Conservation (phyloP, 805 yeast genomes). For the Starmerella ratchasimensis region DNA sequence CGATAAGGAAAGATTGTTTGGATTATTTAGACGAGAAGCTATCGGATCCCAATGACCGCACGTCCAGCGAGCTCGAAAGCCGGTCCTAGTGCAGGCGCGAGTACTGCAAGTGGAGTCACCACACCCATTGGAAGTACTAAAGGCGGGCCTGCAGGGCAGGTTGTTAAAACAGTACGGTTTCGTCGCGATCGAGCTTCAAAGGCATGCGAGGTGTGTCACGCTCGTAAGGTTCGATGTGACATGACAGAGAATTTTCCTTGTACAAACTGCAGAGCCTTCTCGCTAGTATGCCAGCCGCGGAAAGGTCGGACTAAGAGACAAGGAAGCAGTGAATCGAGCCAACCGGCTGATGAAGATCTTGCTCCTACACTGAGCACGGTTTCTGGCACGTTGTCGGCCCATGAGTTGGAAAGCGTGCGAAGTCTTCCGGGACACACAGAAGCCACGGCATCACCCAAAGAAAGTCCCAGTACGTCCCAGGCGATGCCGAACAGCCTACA, state of each 20-base stretch:
- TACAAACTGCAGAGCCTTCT: conserved; percentile 58
- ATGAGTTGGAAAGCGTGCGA: too few relatives aligned
- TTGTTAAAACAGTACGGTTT: conserved; percentile 24
- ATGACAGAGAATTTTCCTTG: conserved; percentile 42
- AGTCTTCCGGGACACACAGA: too few relatives aligned
- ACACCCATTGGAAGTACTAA: background rate
- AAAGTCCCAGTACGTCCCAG: background rate
- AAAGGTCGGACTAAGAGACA: conserved; percentile 28
- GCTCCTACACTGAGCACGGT: too few relatives aligned
- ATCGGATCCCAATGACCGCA: too few relatives aligned
- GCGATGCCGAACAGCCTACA: too few relatives aligned
- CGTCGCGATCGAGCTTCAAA: conserved; percentile 43
- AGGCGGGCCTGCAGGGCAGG: background rate
- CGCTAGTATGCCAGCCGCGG: conserved; percentile 58
- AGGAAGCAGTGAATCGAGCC: too few relatives aligned
- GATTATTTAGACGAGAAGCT: too few relatives aligned
- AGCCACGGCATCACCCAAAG: background rate
- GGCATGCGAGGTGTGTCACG: conserved; percentile 67
- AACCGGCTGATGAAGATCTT: too few relatives aligned
- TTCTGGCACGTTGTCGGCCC: too few relatives aligned
- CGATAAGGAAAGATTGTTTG: too few relatives aligned
- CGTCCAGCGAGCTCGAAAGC: background rate
- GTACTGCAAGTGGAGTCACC: background rate
- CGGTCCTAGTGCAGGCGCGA: background rate
- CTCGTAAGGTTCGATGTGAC: conserved; percentile 63